Conservation (phyloP, 108 stramenopile species). For the Cylindrotheca closterium region DNA sequence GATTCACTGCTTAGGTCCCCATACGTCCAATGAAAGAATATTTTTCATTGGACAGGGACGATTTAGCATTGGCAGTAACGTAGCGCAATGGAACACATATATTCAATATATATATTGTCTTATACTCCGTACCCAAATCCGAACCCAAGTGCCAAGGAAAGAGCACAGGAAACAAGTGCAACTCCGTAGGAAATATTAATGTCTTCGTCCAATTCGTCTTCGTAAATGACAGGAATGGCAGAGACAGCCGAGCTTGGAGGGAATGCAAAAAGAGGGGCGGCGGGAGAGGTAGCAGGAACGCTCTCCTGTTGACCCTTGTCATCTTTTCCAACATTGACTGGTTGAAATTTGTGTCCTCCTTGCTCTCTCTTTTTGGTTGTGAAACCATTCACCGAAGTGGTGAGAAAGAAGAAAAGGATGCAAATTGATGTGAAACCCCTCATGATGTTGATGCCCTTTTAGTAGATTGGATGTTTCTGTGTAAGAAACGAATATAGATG, state of each 20-base stretch:
- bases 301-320: background rate
- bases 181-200: conserved; percentile 68
- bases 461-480: too few relatives aligned
- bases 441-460: too few relatives aligned
- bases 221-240: conserved; percentile 1
- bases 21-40: background rate
- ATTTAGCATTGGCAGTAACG: conserved; percentile 9
- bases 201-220: conserved; percentile 56
- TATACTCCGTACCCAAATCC: conserved; percentile 80
- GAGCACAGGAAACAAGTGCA: conserved; percentile 76
- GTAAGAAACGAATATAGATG: too few relatives aligned
- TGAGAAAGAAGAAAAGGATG: background rate
- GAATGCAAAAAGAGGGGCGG: conserved; percentile 4
- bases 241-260: background rate
- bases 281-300: background rate
- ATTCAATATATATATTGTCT: conserved; percentile 6
- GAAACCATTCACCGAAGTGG: background rate
- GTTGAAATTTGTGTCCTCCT: conserved; percentile 1
- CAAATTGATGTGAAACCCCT: too few relatives aligned
- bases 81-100: conserved; percentile 13
- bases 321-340: background rate
- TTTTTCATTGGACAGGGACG: background rate
- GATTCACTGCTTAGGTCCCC: conserved; percentile 36
- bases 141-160: conserved; percentile 85
- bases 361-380: conserved; percentile 13